phyloP scores from a whole-genome alignment of 805 yeast species.

The Jamesozyma rosinii region DNA sequence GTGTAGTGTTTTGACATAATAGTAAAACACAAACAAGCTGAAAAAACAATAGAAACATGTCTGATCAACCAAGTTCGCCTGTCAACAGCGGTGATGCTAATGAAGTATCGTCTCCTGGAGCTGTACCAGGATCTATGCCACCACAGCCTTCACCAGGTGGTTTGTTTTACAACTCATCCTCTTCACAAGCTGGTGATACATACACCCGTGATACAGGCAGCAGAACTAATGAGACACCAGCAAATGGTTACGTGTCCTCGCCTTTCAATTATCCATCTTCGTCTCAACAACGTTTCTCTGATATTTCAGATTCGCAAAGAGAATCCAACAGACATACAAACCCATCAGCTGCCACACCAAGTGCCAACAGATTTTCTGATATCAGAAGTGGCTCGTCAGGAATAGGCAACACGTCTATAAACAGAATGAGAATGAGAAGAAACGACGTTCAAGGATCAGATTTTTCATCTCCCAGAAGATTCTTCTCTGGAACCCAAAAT shows the following conservation, averaged over 20 bases:
- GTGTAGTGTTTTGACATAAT: no score
- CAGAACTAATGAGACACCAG: conserved; percentile 10
- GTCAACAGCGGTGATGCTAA: conserved; percentile 27
- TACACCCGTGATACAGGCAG: conserved; percentile 17
- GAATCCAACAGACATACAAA: conserved; percentile 11
- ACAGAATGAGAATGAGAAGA: conserved; percentile 50
- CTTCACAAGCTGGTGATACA: conserved; percentile 24
- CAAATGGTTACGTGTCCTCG: conserved; percentile 32
- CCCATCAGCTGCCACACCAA: conserved; percentile 11
- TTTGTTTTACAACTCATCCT: conserved; percentile 28
- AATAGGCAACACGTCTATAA: conserved; percentile 31
- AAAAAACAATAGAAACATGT: conserved; percentile 2
- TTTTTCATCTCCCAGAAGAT: conserved; percentile 63
- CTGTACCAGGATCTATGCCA: conserved; percentile 30
- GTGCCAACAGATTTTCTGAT: conserved; percentile 32
- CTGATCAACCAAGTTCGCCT: conserved; percentile 33
- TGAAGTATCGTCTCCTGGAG: conserved; percentile 30
- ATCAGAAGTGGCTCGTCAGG: conserved; percentile 37
- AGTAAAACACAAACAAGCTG: no score
- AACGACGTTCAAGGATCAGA: conserved; percentile 74
- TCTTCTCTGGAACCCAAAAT: conserved; percentile 26
- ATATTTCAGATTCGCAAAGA: conserved; percentile 12
- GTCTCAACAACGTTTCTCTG: conserved; percentile 21
- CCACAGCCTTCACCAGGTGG: conserved; percentile 31
- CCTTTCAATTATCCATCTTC: conserved; percentile 39